Percentiles rank a stretch among this genome's conserved stretches.
Evolutionary conservation across 108 stramenopile species (phyloP).

Genomic region (Asterionellopsis glacialis): DNA sequence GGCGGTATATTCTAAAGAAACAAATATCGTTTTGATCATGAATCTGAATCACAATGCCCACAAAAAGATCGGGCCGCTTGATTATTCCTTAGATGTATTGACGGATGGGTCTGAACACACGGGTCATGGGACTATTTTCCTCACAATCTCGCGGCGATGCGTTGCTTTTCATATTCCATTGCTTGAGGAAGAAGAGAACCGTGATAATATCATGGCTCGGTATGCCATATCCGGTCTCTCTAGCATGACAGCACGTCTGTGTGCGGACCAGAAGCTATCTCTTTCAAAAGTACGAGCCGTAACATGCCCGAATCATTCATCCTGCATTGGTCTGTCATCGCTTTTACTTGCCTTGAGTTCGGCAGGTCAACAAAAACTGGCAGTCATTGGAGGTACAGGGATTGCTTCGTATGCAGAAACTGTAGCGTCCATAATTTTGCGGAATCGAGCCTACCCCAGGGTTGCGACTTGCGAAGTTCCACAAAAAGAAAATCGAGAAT

Average conservation of each 20-base stretch:
- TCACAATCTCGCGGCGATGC: slow-evolving; percentile 43
- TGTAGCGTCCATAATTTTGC: slow-evolving; percentile 5
- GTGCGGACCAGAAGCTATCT: slow-evolving; percentile 68
- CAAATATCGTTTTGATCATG: too few species aligned
- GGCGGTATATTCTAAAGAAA: too few species aligned
- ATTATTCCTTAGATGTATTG: slow-evolving; percentile 52
- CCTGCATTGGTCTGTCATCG: slow-evolving; percentile 40
- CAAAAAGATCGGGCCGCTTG: neutral
- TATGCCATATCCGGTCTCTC: slow-evolving; percentile 65
- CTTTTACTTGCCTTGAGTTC: slow-evolving; percentile 51
- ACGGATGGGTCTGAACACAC: slow-evolving; percentile 72
- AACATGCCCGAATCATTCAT: slow-evolving; percentile 20
- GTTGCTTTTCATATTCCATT: neutral
- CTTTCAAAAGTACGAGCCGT: slow-evolving; percentile 36
- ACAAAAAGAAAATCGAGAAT: slow-evolving; percentile 12
- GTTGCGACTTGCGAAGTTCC: slow-evolving; percentile 43
- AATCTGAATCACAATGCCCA: too few species aligned
- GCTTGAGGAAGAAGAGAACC: neutral
- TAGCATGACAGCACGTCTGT: slow-evolving; percentile 48
- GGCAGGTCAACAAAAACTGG: slow-evolving; percentile 36
- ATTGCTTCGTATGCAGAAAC: slow-evolving; percentile 1
- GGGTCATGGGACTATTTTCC: slow-evolving; percentile 58
- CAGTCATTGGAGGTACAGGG: slow-evolving; percentile 13
- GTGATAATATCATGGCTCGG: slow-evolving; percentile 25
- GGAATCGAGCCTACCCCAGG: slow-evolving; percentile 14